These are phyloP conservation scores for Fusarium sarcochroum DNA, from an alignment of 2,329 filamentous ascomycete species.

Conservation along the genomic window DNA sequence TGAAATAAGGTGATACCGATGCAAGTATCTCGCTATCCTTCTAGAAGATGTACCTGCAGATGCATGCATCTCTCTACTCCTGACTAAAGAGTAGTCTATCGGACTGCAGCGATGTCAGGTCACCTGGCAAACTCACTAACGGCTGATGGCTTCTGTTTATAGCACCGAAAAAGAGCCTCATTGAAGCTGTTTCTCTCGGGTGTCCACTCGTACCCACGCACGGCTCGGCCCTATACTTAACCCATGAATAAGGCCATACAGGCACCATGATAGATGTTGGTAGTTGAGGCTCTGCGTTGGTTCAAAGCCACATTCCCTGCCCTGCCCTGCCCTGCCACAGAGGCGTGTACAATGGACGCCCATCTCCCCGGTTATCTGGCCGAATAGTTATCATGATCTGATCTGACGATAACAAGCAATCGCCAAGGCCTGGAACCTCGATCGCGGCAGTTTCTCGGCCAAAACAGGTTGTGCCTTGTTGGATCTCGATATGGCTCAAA, in stretches of 20 bases:
- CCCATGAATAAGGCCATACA: constrained; percentile 4
- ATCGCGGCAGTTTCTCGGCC: constrained; percentile 38
- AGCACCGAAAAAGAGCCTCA: constrained; percentile 9
- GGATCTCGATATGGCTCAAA: constrained; percentile 14
- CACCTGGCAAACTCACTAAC: constrained; percentile 1
- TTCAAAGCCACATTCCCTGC: neutral
- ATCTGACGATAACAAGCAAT: constrained; percentile 25
- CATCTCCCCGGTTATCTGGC: constrained; percentile 31
- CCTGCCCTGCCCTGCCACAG: neutral
- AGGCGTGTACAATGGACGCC: constrained; percentile 12
- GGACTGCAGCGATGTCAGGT: constrained; percentile 7
- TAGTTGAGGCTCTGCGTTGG: constrained; percentile 16
- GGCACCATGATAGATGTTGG: neutral
- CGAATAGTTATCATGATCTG: constrained; percentile 39
- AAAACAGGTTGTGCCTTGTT: constrained; percentile 7
- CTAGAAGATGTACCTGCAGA: constrained; percentile 17
- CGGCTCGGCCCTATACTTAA: constrained; percentile 28
- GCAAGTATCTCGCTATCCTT: neutral
- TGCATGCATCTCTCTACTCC: constrained; percentile 7
- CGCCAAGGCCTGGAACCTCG: neutral
- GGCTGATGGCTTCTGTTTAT: neutral
- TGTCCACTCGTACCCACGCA: constrained; percentile 2
- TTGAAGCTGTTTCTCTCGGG: neutral
- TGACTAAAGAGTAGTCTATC: constrained; percentile 4
- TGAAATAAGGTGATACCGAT: constrained; percentile 9